Evolutionary conservation across 1,284 basidiomycete species (phyloP).

Genomic region (Ustilago trichophora): DNA sequence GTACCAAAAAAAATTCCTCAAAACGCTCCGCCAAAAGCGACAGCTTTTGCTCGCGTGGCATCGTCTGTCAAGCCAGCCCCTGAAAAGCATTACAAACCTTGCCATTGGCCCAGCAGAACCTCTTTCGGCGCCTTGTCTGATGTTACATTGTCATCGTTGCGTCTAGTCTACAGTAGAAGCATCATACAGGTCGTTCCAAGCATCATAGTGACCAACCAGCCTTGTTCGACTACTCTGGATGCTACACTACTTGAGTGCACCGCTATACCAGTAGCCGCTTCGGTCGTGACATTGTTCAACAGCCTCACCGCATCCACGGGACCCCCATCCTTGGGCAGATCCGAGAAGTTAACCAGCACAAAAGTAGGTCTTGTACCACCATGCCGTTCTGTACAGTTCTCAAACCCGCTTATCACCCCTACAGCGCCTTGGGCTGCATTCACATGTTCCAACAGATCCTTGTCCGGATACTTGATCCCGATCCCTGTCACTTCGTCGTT

Average conservation of each 20-base stretch:
- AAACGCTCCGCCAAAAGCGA: background rate
- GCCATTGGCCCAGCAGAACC: too few relatives aligned
- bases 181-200: too few relatives aligned
- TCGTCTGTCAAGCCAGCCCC: too few relatives aligned
- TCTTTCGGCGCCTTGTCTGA: too few relatives aligned
- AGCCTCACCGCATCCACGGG: background rate
- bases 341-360: constrained; percentile 70
- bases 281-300: background rate
- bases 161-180: too few relatives aligned
- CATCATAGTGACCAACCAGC: too few relatives aligned
- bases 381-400: constrained; percentile 28
- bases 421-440: constrained; percentile 19
- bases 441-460: constrained; percentile 71
- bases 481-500: constrained; percentile 69
- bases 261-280: background rate
- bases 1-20: too few relatives aligned
- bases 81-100: too few relatives aligned
- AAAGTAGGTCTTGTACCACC: constrained; percentile 72
- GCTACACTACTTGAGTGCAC: background rate
- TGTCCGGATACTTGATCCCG: constrained; percentile 73
- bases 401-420: constrained; percentile 12
- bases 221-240: too few relatives aligned
- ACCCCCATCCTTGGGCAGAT: background rate
- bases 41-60: too few relatives aligned
- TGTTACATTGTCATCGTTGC: background rate